Conservation (phyloP, 805 yeast species). For the Kluyveromyces aestuarii region DNA sequence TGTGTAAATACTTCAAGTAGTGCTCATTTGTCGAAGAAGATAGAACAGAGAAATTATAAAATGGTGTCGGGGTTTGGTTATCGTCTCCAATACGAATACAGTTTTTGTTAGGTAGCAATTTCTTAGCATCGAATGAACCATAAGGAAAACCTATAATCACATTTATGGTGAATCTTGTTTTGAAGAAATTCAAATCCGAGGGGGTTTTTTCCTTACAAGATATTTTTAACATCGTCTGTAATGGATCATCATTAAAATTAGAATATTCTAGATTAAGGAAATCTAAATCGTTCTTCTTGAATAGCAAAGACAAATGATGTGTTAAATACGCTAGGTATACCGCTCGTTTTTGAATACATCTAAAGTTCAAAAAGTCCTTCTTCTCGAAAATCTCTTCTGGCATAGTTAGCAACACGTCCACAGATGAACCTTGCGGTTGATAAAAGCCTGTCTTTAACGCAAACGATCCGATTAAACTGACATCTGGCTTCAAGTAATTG, state of each 20-base stretch:
- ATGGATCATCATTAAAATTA: constrained; percentile 63
- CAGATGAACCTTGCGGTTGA: constrained; percentile 52
- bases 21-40: constrained; percentile 60
- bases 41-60: constrained; percentile 74
- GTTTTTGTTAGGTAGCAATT: constrained; percentile 71
- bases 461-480: constrained; percentile 81
- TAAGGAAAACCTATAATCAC: constrained; percentile 65
- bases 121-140: constrained; percentile 62
- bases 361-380: constrained; percentile 83
- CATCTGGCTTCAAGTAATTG: constrained; percentile 58
- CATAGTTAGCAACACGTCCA: constrained; percentile 80
- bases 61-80: constrained; percentile 62
- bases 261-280: constrained; percentile 49
- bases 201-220: constrained; percentile 32
- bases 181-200: constrained; percentile 47
- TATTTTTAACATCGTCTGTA: constrained; percentile 66
- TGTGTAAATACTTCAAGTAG: constrained; percentile 66
- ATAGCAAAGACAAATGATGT: constrained; percentile 45
- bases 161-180: constrained; percentile 64
- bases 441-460: constrained; percentile 76
- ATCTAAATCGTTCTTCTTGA: constrained; percentile 43
- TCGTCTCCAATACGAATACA: constrained; percentile 63
- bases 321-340: constrained; percentile 78
- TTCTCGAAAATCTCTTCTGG: constrained; percentile 65
- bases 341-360: constrained; percentile 84